Percentiles rank a stretch among this genome's conserved stretches.
These are phyloP conservation scores for Globisporangium camurandrum DNA, from an alignment of 352 stramenopile species.

Conservation along the genomic window DNA sequence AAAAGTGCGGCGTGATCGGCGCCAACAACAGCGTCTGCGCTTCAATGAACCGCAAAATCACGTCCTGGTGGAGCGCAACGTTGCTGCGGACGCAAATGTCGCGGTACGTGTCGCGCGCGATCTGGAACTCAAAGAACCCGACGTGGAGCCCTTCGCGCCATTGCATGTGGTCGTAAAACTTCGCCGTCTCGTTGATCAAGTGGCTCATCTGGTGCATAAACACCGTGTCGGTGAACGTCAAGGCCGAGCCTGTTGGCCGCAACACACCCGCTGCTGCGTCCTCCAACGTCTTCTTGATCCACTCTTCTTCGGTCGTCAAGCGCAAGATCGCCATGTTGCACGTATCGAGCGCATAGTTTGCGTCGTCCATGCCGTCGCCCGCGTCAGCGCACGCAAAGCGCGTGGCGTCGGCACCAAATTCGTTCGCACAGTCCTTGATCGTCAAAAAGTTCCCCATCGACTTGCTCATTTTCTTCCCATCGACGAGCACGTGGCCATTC, in stretches of 20 bases:
- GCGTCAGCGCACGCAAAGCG: constrained; percentile 97
- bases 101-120: constrained; percentile 96
- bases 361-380: constrained; percentile 97
- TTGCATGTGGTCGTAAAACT: constrained; percentile 86
- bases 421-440: constrained; percentile 94
- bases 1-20: constrained; percentile 94
- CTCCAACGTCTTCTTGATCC: constrained; percentile 91
- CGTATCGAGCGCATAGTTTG: constrained; percentile 97
- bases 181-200: constrained; percentile 87
- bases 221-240: constrained; percentile 91
- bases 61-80: constrained; percentile 87
- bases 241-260: constrained; percentile 44
- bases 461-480: constrained; percentile 99
- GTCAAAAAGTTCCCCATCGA: constrained; percentile 99
- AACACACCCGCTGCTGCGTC: constrained; percentile 86
- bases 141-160: constrained; percentile 96
- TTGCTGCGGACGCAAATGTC: constrained; percentile 89
- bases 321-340: constrained; percentile 97
- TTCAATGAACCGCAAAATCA: constrained; percentile 93
- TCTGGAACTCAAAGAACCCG: constrained; percentile 99
- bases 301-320: constrained; percentile 96
- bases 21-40: constrained; percentile 91
- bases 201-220: constrained; percentile 98
- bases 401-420: constrained; percentile 95
- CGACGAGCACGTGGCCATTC: constrained; percentile 96